Conservation (phyloP, 345 rosid genomes). For the Anastatica hierochuntica region DNA sequence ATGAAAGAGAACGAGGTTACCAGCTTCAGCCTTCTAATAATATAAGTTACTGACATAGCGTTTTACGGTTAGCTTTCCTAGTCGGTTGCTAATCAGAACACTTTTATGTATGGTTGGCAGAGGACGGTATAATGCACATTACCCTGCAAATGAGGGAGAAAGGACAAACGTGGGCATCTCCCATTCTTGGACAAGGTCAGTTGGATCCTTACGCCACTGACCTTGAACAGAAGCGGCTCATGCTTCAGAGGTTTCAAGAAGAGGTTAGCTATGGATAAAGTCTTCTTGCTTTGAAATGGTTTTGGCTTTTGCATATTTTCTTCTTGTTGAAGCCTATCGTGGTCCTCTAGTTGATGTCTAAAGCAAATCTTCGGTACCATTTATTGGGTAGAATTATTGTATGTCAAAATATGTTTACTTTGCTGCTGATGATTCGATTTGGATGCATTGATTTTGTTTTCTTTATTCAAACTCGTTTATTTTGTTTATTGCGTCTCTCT, state of each 20-base stretch:
- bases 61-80: too few species aligned
- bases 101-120: slow-evolving; percentile 25
- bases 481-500: neutral
- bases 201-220: slow-evolving; percentile 62
- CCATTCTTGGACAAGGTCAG: slow-evolving; percentile 68
- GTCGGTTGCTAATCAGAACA: neutral
- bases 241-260: slow-evolving; percentile 95
- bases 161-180: slow-evolving; percentile 89
- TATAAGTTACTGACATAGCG: too few species aligned
- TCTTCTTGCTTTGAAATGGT: too few species aligned
- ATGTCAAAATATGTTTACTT: too few species aligned
- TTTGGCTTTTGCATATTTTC: neutral
- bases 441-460: too few species aligned
- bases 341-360: too few species aligned
- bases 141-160: slow-evolving; percentile 81
- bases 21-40: too few species aligned
- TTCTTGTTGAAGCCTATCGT: neutral
- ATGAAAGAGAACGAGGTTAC: too few species aligned
- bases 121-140: slow-evolving; percentile 78
- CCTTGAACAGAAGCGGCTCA: slow-evolving; percentile 78
- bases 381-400: too few species aligned
- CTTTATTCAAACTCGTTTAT: neutral
- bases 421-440: too few species aligned
- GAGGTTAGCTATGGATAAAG: slow-evolving; percentile 41
- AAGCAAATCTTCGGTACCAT: too few species aligned